phyloP scores from a whole-genome alignment of 2,329 filamentous ascomycete species.

The Aspergillus alliaceus region DNA sequence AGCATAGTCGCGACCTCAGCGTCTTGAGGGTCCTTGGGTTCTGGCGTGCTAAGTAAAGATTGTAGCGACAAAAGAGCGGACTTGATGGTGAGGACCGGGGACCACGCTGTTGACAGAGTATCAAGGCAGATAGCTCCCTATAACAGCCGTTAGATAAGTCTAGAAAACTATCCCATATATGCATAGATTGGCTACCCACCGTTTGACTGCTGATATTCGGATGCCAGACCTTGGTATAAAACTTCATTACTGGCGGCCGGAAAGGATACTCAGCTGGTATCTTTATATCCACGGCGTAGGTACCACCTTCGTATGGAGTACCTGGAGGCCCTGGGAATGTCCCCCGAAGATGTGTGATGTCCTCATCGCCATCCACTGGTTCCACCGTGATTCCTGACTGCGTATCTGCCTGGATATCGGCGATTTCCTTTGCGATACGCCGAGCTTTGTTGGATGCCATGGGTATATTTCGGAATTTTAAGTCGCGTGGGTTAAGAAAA shows the following conservation, averaged over 20 bases:
- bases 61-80: conserved; percentile 90
- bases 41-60: conserved; percentile 87
- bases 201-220: conserved; percentile 95
- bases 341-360: conserved; percentile 80
- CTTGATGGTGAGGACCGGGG: conserved; percentile 94
- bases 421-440: conserved; percentile 53
- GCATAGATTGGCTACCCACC: conserved; percentile 57
- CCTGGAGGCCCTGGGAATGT: conserved; percentile 84
- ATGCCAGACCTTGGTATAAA: conserved; percentile 93
- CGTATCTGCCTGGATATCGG: conserved; percentile 60
- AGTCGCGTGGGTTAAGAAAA: conserved; percentile 1
- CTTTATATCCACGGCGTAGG: conserved; percentile 77
- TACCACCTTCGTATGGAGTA: conserved; percentile 88
- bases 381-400: conserved; percentile 74
- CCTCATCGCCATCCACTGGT: conserved; percentile 61
- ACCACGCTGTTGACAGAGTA: conserved; percentile 86
- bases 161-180: too few relatives aligned
- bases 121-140: conserved; percentile 97
- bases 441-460: conserved; percentile 60
- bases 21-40: conserved; percentile 95
- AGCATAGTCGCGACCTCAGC: conserved; percentile 93
- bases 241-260: conserved; percentile 85
- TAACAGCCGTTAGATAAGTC: neutral
- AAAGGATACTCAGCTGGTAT: conserved; percentile 92
- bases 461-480: conserved; percentile 16